Base-by-base conservation (phyloP, 177 flowering plant genomes). In the Vitis hybrid region DNA sequence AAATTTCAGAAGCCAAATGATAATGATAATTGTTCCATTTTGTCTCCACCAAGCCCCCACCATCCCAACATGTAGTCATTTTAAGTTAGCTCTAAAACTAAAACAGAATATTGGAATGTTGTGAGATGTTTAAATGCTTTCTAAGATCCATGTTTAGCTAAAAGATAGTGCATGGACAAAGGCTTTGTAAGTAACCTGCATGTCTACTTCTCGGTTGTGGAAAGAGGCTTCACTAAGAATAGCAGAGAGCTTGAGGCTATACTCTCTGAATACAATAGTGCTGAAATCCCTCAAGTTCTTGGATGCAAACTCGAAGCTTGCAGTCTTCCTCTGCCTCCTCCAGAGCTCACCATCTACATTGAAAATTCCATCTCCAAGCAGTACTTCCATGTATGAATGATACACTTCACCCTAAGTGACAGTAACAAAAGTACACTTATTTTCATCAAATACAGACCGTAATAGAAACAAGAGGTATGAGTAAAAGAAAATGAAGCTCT, bases 301-400 rank as follows among this genome's bases (percentile, higher is more conserved):
- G 19, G 97, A 94, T 68, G 97, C 98, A 81, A 94, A 94, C 80
- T 94, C 97, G 64, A 92, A 92, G 71, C 97, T 91, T 50, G 97
- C 86, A 7, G 94, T 92, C 81, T 91, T 94, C 70, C 97, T 88
- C 60, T 91, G 97, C 65, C 75, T 86, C 82, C 91, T 91, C 95
- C 97, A 91, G 14, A 75, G 75, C 78, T 94, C 97, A 30, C 97
- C 97, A 72, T 94, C 98, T 4, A 76, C 86, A 73, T 94, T 94
- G 71, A 92, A 92, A 11, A 92, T 94, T 24, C 94, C 98, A 76
- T 89, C 87, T 74, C 98, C 97, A 24, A 94, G 91, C 70, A 94
- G 73, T 64, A 94, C 97, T 72, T 94, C 93, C 98, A 92, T 94
- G 75, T 85, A 94, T 30, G 97, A 94, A 72, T 84, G 97, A 66